Base-by-base conservation (phyloP, 2,329 filamentous ascomycete genomes). In the Aspergillus sp. region DNA sequence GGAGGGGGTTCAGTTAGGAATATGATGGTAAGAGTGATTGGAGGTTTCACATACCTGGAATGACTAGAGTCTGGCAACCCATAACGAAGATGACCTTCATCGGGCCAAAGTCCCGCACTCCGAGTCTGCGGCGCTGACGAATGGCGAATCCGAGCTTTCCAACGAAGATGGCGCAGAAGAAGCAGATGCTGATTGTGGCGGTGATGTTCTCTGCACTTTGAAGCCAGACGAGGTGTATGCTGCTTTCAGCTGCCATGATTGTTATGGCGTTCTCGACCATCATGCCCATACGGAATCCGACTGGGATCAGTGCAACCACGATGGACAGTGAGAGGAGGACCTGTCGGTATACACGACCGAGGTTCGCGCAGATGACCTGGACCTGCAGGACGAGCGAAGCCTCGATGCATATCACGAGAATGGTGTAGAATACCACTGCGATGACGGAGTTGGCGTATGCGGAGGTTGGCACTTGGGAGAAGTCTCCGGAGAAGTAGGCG, bases 1-100 rank as follows among this genome's bases (percentile, higher is more conserved):
- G 38, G 15, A 5, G n/a, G 62, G 72, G 67, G 70, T 69, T 63
- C 43, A 25, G 23, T 39, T 32, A 25, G 12, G 1, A 19, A 6
- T 23, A 7, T 41, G 9, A 13, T 21, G 13, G 4, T 36, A 12
- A 30, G 32, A 36, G 13, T 36, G n/a, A 5, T 9, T 4, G n/a
- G 25, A 15, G 23, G 13, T 19, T 38, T 28, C 23, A 41, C 36
- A 13, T 78, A 88, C 87, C 83, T 70, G 88, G 88, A 63, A 89
- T 78, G 36, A 87, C 69, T 80, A 90, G 81, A 1, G 87, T 89
- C 74, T 89, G 87, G 63, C 84, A 87, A 51, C 86, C 85, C 82
- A 89, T 88, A 67, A 89, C 82, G 71, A 88, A 88, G 62, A 90
- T 84, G 59, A 88, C 82, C 66, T 88, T 85, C 80, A 90, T 86